Conservation (phyloP, 257 asterid species). For the Solanum habrochaites region DNA sequence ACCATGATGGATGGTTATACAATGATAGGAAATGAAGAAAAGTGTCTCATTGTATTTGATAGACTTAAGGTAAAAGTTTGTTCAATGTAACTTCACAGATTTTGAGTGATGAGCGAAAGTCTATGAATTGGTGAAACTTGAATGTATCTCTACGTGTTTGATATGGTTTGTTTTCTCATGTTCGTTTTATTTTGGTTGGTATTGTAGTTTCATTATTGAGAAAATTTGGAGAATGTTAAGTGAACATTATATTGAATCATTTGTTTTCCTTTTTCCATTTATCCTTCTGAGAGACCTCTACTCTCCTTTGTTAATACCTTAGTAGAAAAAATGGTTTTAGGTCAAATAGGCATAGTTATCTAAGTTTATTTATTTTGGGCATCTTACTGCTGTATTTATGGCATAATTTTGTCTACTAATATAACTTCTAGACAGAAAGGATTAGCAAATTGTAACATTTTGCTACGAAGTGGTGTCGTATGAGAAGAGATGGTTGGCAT, state of each 20-base stretch:
- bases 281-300: neutral
- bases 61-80: constrained; percentile 57
- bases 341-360: neutral
- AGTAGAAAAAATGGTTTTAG: neutral
- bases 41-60: constrained; percentile 72
- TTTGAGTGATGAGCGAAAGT: neutral
- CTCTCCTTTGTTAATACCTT: neutral
- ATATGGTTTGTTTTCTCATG: neutral
- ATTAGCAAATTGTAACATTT: neutral
- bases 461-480: neutral
- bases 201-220: neutral
- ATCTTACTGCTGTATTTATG: neutral
- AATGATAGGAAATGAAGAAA: constrained; percentile 56
- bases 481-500: neutral
- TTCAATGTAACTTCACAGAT: neutral
- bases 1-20: constrained; percentile 99
- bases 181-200: neutral
- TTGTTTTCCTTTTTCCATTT: neutral
- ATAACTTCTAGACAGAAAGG: neutral
- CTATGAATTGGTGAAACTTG: neutral
- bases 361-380: neutral
- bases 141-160: neutral
- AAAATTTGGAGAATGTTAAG: neutral
- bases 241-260: neutral
- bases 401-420: neutral